Evolutionary conservation across 495 filamentous ascomycete genomes (phyloP).

Genomic region (Aspergillus kassunensis): DNA sequence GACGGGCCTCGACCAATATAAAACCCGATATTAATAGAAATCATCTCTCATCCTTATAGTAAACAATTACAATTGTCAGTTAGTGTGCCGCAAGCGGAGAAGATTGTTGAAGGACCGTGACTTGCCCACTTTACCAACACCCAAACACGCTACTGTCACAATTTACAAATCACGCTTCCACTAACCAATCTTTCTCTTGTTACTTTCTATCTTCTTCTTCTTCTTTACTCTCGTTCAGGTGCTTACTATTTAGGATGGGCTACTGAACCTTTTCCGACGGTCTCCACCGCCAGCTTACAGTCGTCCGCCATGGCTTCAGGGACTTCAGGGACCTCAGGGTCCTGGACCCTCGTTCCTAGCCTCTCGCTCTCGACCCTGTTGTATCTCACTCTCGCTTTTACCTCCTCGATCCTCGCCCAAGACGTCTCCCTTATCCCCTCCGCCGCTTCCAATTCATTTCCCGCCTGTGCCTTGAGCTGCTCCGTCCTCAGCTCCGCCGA

Average conservation of each 20-base stretch:
- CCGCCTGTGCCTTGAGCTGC: slow-evolving; percentile 49
- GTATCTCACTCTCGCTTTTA: slow-evolving; percentile 15
- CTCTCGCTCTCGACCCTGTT: slow-evolving; percentile 7
- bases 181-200: slow-evolving; percentile 7
- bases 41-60: neutral
- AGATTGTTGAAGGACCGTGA: neutral
- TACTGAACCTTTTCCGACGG: slow-evolving; percentile 12
- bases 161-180: neutral
- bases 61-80: too few relatives aligned
- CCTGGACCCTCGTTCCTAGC: slow-evolving; percentile 9
- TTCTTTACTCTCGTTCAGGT: slow-evolving; percentile 6
- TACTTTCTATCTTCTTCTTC: neutral
- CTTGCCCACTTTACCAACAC: neutral
- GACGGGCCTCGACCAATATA: slow-evolving; percentile 4
- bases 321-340: slow-evolving; percentile 11
- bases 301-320: neutral
- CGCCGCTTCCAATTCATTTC: slow-evolving; percentile 38
- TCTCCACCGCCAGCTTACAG: slow-evolving; percentile 10
- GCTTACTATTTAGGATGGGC: slow-evolving; percentile 6
- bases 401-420: slow-evolving; percentile 24
- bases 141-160: neutral
- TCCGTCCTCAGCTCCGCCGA: slow-evolving; percentile 41
- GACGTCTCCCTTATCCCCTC: slow-evolving; percentile 26
- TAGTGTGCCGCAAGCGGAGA: slow-evolving; percentile 1
- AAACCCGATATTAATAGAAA: neutral